Percentiles rank a stretch among this genome's conserved stretches.
These are phyloP conservation scores for Clonostachys rhizophaga DNA, from an alignment of 2,329 filamentous ascomycete species.

Conservation along the genomic window DNA sequence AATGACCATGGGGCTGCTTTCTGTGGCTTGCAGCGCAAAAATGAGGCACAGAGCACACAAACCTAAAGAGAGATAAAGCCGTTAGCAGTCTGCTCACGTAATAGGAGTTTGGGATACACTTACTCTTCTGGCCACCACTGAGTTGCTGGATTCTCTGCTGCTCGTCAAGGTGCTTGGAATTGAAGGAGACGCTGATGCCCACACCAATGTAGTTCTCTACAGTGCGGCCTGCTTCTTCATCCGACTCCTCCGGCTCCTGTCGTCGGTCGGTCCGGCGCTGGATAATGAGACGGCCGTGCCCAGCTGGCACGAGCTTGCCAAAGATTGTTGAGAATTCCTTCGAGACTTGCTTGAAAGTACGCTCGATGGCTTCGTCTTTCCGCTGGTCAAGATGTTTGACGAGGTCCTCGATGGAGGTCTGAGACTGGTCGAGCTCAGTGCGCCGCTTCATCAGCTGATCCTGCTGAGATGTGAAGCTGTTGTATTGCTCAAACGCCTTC, in stretches of 20 bases:
- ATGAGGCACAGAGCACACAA: slow-evolving; percentile 95
- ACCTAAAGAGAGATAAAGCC: slow-evolving; percentile 41
- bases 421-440: slow-evolving; percentile 80
- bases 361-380: slow-evolving; percentile 97
- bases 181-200: slow-evolving; percentile 96
- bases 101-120: slow-evolving; percentile 24
- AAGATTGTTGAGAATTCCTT: slow-evolving; percentile 91
- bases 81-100: slow-evolving; percentile 4
- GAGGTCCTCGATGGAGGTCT: slow-evolving; percentile 84
- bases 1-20: slow-evolving; percentile 97
- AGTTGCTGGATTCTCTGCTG: slow-evolving; percentile 97
- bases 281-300: slow-evolving; percentile 86
- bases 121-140: slow-evolving; percentile 95
- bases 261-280: slow-evolving; percentile 81
- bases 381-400: slow-evolving; percentile 89
- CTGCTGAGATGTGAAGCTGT: slow-evolving; percentile 90
- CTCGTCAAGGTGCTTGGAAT: slow-evolving; percentile 91
- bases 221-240: slow-evolving; percentile 62
- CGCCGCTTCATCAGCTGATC: slow-evolving; percentile 81
- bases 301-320: slow-evolving; percentile 89
- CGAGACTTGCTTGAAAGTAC: slow-evolving; percentile 97
- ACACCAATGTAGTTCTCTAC: slow-evolving; percentile 97
- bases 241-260: slow-evolving; percentile 53
- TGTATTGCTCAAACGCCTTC: slow-evolving; percentile 98
- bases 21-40: slow-evolving; percentile 97